Evolutionary conservation across 257 asterid species (phyloP), one percentile per base, ranked within the genome.

Genomic region (Lavandula angustifolia): DNA sequence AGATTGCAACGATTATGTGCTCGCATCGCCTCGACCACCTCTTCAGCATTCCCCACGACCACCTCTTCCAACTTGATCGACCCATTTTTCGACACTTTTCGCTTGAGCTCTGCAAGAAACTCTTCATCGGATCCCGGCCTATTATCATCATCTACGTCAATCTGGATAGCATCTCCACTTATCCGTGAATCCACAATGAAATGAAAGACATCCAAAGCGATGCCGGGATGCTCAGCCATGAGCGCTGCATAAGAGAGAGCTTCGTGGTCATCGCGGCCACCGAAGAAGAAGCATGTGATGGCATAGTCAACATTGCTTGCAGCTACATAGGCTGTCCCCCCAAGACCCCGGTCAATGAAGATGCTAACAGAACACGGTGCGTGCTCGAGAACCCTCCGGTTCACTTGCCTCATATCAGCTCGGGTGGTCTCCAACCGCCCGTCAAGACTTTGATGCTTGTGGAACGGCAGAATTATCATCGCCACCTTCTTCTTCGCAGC

Each of bases 221-320:
- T 76, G 32, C 86, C 84, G 0, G 86, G 86, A 61, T 81, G 81
- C 72, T 78, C 81, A 3, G 85, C 88, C 85, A 82, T 82, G 27
- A 75, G 76, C 6, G 75, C 81, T 13, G 76, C 88, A 18, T 82
- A 82, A 3, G 83, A 65, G 8, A 79, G 72, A 8, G 85, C 79
- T 58, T 82, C 88, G 6, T 78, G 69, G 29, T 82, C 88, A 46
- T 83, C 92, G 1, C 42, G 64, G 16, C 83, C 92, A 11, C 80
- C 92, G 2, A 85, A 82, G 74, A 82, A 85, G 49, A 82, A 54
- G 3, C 66, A 61, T 0, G 78, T 64, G 56, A 80, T 43, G 2
- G 73, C 47, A 9, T 74, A 80, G 44, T 76, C 57, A 0, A 78
- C 89, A 5, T 80, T 73, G 62, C 92, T 85, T 33, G 86, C 81